Evolutionary conservation across 2,329 filamentous ascomycete species (phyloP).

Genomic region (Pseudogymnoascus sp.): DNA sequence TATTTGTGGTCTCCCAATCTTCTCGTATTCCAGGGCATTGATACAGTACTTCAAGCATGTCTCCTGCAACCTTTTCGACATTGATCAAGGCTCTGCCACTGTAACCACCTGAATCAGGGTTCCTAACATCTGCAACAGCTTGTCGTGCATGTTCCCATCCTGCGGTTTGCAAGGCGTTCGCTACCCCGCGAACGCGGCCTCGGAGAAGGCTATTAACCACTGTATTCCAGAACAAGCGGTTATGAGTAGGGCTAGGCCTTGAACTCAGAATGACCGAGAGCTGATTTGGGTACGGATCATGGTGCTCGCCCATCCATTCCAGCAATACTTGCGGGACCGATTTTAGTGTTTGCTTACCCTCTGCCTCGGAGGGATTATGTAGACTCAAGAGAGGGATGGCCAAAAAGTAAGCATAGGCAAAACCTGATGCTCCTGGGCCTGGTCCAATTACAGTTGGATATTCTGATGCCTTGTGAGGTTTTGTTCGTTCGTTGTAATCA

Average conservation of each 20-base stretch:
- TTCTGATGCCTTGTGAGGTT: slow-evolving; percentile 42
- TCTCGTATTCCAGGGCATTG: slow-evolving; percentile 57
- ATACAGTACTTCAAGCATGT: slow-evolving; percentile 60
- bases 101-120: slow-evolving; percentile 56
- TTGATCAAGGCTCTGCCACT: slow-evolving; percentile 67
- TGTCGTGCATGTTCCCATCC: slow-evolving; percentile 70
- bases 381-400: slow-evolving; percentile 69
- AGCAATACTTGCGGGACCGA: slow-evolving; percentile 71
- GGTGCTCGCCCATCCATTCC: slow-evolving; percentile 70
- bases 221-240: slow-evolving; percentile 75
- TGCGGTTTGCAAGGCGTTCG: slow-evolving; percentile 61
- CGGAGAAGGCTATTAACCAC: slow-evolving; percentile 67
- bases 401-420: slow-evolving; percentile 72
- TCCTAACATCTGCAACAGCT: slow-evolving; percentile 46
- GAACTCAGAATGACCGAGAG: slow-evolving; percentile 54
- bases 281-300: slow-evolving; percentile 63
- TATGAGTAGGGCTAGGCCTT: slow-evolving; percentile 65
- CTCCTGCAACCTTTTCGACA: slow-evolving; percentile 61
- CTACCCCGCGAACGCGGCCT: slow-evolving; percentile 59
- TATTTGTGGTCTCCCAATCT: slow-evolving; percentile 76
- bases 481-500: slow-evolving; percentile 36
- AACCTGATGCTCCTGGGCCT: slow-evolving; percentile 49
- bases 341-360: slow-evolving; percentile 20
- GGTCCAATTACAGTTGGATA: slow-evolving; percentile 57
- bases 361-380: slow-evolving; percentile 49